A percentile compares a stretch with the other conserved stretches of the same genome.
Evolutionary conservation across 768 basidiomycete species (phyloP).

Genomic region (Rhodosporidiobolus sp.): DNA sequence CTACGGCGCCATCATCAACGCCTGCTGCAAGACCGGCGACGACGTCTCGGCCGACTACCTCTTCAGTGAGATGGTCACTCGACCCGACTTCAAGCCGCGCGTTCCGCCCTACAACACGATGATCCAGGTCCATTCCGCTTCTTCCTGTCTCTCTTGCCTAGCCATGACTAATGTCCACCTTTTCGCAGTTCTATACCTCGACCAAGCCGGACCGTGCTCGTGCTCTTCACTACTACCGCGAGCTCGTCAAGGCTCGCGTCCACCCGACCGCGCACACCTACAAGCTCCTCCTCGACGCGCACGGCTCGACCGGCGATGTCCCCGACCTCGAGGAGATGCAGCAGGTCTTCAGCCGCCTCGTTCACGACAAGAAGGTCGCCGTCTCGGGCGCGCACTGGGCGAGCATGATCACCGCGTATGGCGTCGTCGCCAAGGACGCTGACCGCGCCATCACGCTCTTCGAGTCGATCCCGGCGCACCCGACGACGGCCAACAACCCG

Average conservation of each 20-base stretch:
- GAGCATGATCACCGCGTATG: constrained; percentile 81
- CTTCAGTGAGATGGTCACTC: constrained; percentile 76
- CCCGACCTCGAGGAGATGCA: constrained; percentile 71
- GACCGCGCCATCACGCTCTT: constrained; percentile 73
- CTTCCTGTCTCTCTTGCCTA: too few relatives aligned
- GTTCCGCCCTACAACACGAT: constrained; percentile 97
- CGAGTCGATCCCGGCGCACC: constrained; percentile 64
- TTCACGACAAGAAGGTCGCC: constrained; percentile 53
- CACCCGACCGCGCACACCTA: constrained; percentile 85
- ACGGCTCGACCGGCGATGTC: constrained; percentile 67
- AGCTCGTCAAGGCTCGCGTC: constrained; percentile 62
- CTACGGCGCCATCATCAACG: constrained; percentile 84
- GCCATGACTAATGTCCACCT: too few relatives aligned
- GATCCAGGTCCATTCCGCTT: too few relatives aligned
- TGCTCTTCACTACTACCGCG: constrained; percentile 70
- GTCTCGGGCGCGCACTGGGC: constrained; percentile 71
- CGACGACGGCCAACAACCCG: constrained; percentile 49
- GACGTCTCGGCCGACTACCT: constrained; percentile 71
- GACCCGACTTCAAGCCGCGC: constrained; percentile 74
- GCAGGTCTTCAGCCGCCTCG: constrained; percentile 62
- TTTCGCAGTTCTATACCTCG: constrained; percentile 84
- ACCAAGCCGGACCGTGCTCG: constrained; percentile 81
- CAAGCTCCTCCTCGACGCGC: constrained; percentile 89
- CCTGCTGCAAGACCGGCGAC: constrained; percentile 91
- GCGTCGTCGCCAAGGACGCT: constrained; percentile 72